These are phyloP conservation scores for Ustilago crameri DNA, from an alignment of 1,284 basidiomycete genomes.

Conservation along the genomic window DNA sequence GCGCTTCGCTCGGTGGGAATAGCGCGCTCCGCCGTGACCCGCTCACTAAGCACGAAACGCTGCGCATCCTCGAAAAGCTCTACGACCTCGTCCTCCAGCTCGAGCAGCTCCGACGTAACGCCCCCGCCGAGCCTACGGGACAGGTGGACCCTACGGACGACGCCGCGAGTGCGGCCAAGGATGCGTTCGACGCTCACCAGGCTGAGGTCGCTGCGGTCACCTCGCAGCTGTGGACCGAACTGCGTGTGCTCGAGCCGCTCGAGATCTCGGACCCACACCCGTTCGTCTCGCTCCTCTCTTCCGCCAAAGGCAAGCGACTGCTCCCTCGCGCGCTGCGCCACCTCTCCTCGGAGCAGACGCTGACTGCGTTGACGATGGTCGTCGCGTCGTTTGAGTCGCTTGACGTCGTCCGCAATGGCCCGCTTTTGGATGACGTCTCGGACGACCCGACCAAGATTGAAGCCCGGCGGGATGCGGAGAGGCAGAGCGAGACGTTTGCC, in stretches of 20 bases:
- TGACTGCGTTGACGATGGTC: slow-evolving; percentile 88
- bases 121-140: slow-evolving; percentile 71
- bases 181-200: slow-evolving; percentile 36
- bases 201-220: slow-evolving; percentile 49
- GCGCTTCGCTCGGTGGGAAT: slow-evolving; percentile 53
- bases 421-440: slow-evolving; percentile 34
- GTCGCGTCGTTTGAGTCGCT: slow-evolving; percentile 93
- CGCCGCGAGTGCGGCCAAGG: slow-evolving; percentile 21
- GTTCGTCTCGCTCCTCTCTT: slow-evolving; percentile 89
- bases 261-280: slow-evolving; percentile 97
- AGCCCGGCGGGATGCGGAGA: slow-evolving; percentile 76
- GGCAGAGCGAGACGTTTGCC: slow-evolving; percentile 88
- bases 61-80: slow-evolving; percentile 83
- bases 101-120: slow-evolving; percentile 85
- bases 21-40: slow-evolving; percentile 70
- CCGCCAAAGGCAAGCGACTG: slow-evolving; percentile 91
- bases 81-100: slow-evolving; percentile 86
- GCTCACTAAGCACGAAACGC: slow-evolving; percentile 80
- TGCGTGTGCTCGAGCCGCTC: slow-evolving; percentile 88
- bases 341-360: slow-evolving; percentile 80
- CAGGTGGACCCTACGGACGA: slow-evolving; percentile 69
- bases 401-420: slow-evolving; percentile 71
- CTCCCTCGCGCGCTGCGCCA: slow-evolving; percentile 90
- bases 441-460: slow-evolving; percentile 33
- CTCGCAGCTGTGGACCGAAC: slow-evolving; percentile 77